Evolutionary conservation across 2,329 filamentous ascomycete genomes (phyloP), one percentile per base, ranked within the genome.

Genomic region (Fusarium scirpi): DNA sequence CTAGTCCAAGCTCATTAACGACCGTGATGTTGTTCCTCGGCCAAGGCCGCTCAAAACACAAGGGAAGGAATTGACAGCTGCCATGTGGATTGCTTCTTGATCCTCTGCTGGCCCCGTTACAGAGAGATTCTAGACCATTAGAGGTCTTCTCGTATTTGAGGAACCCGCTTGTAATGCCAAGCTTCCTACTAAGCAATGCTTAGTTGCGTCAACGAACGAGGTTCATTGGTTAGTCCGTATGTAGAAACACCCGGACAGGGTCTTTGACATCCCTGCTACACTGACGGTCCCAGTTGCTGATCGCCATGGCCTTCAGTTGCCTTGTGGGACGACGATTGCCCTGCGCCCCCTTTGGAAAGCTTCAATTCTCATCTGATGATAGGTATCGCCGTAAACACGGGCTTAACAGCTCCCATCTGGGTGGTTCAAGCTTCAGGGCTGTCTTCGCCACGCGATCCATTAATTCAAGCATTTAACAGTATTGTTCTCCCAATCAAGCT

Each of bases 141-240:
- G 41, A 59, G 56, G 62, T 52, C 22, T 55, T 47, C 63, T 66
- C 63, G 63, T 66, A 67, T 66, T 67, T 67, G 24, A 49, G 15
- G 38, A 22, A 29, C 38, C 49, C 44, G 40, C 62, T 30, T 30
- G 40, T 20, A 25, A 65, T 65, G 62, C 62, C 53, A 65, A 65
- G 34, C 34, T 38, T 38, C 34, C 34, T n/a, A 38, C 34, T 38
- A 38, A 38, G 62, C 62, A 53, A 65, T 65, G 62, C 62, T 38
- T 38, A 38, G 34, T 38, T 44, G 55, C 24, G 55, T 45, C 34
- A 61, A 61, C 22, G 30, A 6, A 30, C 25, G n/a, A 27, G 9
- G 1, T 24, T 62, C 40, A 67, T 66, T 66, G 63, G 63, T 25
- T 48, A 51, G 34, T n/a, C 48, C 62, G 63, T 66, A 66, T 55